Base-by-base conservation (phyloP, 2,329 filamentous ascomycete species). In the Cladosporium oxysporum region DNA sequence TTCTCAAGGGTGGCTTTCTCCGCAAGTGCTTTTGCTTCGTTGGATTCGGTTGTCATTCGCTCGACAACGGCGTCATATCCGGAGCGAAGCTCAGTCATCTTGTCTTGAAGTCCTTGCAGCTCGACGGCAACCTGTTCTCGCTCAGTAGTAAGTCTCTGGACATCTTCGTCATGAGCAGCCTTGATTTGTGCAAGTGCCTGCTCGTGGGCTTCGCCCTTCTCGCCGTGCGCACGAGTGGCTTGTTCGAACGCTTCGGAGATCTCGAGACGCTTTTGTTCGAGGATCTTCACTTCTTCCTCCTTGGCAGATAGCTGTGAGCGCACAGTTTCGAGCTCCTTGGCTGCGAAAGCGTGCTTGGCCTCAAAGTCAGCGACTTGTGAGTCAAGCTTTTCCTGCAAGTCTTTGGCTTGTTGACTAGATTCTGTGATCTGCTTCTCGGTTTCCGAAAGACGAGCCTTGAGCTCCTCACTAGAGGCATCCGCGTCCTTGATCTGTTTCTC, bases 211-310 rank as follows among this genome's bases (percentile, higher is more conserved):
- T 53, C 41, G 11, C 63, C 57, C 7, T 52, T 52, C 33, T 65
- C 55, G 11, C 58, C 55, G 16, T 52, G 47, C 1, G 53, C 10
- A 23, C 55, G 58, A 14, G 55, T 59, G 6, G 63, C 63, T 33
- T 65, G 55, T 26, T 65, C 63, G 57, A 65, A 65, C 3, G 63
- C 44, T 33, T 65, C 63, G 3, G 63, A 65, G 29, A 60, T n/a
- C 23, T 59, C 58, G 8, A 52, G 31, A 4, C 58, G 57, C 57
- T 60, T 65, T 47, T 65, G 44, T 37, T 14, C 44, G 7, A 65
- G 44, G 16, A 31, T 57, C 18, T 65, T 29, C 3, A 44, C 35
- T 31, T 65, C 63, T 6, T 59, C 21, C 0, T 53, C 28, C 47
- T 55, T 59, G 7, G 41, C 35, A 21, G 63, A 37, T 11, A 65